These are phyloP conservation scores for Cicer bijugum DNA, from an alignment of 306 rosid species.

Conservation along the genomic window DNA sequence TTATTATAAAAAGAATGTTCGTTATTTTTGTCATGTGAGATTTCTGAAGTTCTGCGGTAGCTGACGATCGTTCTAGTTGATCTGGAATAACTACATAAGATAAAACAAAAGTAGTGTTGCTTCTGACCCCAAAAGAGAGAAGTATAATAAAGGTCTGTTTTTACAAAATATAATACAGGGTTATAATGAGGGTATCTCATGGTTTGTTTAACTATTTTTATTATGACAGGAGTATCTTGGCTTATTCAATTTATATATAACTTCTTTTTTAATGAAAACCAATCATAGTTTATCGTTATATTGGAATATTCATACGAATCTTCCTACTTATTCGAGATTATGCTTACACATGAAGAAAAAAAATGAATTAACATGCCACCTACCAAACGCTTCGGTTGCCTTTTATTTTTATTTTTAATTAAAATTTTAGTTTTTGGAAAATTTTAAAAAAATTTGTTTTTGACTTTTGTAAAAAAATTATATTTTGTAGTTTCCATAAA, in stretches of 20 bases:
- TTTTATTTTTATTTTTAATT: no score
- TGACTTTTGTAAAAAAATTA: no score
- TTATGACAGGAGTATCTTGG: background rate
- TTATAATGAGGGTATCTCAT: background rate
- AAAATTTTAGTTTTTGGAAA: no score
- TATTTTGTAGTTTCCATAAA: no score
- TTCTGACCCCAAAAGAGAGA: no score
- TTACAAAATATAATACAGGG: background rate
- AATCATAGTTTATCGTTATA: background rate
- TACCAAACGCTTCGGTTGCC: no score
- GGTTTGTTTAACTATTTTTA: background rate
- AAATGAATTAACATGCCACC: no score
- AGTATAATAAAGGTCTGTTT: no score
- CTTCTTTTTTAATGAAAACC: background rate
- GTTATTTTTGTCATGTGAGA: background rate
- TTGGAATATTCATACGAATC: background rate
- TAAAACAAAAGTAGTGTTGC: background rate
- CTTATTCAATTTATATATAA: background rate
- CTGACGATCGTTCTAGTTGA: background rate
- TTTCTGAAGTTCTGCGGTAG: background rate
- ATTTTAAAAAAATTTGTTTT: no score
- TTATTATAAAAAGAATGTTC: background rate
- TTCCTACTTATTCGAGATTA: background rate
- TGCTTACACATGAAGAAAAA: background rate
- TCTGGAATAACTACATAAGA: background rate